Conservation (phyloP, 1,139 yeast genomes). For the Debaryomyces sp. region DNA sequence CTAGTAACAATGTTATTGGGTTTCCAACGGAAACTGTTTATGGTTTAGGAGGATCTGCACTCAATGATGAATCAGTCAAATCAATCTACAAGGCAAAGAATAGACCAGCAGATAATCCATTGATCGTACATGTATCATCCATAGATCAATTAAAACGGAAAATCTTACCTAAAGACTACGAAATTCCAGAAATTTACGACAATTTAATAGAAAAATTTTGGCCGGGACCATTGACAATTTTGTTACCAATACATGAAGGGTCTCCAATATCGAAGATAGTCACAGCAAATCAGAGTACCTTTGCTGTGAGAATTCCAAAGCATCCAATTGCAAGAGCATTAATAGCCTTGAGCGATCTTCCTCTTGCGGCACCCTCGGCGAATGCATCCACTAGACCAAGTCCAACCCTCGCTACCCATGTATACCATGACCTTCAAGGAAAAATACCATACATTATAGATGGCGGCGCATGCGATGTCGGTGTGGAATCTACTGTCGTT, state of each 20-base stretch:
- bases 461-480: conserved; percentile 90
- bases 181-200: conserved; percentile 68
- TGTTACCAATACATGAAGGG: conserved; percentile 62
- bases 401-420: conserved; percentile 88
- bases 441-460: conserved; percentile 85
- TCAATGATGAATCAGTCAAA: conserved; percentile 69
- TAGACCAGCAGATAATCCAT: conserved; percentile 93
- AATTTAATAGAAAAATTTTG: conserved; percentile 69
- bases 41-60: conserved; percentile 89
- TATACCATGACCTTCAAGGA: conserved; percentile 73
- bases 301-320: conserved; percentile 87
- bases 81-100: conserved; percentile 86
- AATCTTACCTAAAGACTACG: conserved; percentile 47
- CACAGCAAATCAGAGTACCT: conserved; percentile 85
- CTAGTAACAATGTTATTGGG: conserved; percentile 68
- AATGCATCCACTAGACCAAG: conserved; percentile 95
- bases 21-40: conserved; percentile 98
- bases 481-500: conserved; percentile 91
- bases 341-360: conserved; percentile 82
- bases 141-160: conserved; percentile 65
- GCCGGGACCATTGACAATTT: conserved; percentile 96
- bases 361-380: conserved; percentile 97
- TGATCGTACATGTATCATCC: conserved; percentile 87
- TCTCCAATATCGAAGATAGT: conserved; percentile 70
- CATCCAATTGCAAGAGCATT: conserved; percentile 91